Base-by-base conservation (phyloP, 371 early-diverging fungal genomes). In the Neoconidiobolus thromboides region DNA sequence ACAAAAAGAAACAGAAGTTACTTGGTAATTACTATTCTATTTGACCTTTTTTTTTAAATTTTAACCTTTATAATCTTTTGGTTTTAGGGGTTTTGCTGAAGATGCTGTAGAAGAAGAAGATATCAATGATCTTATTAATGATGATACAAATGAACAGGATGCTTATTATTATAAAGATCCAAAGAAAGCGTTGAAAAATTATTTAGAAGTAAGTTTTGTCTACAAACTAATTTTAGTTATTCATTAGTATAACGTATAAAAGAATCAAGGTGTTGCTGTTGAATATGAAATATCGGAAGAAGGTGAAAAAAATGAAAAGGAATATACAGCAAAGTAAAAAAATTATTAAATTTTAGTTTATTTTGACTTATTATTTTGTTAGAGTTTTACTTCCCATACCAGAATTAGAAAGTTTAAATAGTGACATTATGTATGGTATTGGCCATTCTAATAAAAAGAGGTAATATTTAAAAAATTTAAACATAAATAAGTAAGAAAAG, bases 141-240 rank as follows among this genome's bases (percentile, higher is more conserved):
- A 40, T 7, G 44, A 46, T 43, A 57, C 12, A 26, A 6, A 15
- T 5, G 57, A 43, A 12, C n/a, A 44, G 36, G 43, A 57, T 6
- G 36, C 7, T 10, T 57, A 6, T n/a, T 57, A 57, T 43, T 43
- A 9, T 6, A n/a, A 40, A 14, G 57, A 57, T 43, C 57, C 57
- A 3, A 57, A 57, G 44, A 57, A 57, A 14, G 57, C 57, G 6
- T 44, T 57, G 5, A 7, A 43, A 7, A 57, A 7, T n/a, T 57
- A 43, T 46, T 43, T 57, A 44, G 44, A 57, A 37, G 57, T 57
- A 41, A 44, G 15, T 46, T 14, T 6, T 12, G 36, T 40, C 44
- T 42, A n/a, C 44, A 26, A 2, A 4, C 57, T 43, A 15, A 43
- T 37, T 5, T 15, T 12, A 51, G 37, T 14, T 51, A 10, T 14